Conservation (phyloP, 768 basidiomycete species). For the Suillus luteus region DNA sequence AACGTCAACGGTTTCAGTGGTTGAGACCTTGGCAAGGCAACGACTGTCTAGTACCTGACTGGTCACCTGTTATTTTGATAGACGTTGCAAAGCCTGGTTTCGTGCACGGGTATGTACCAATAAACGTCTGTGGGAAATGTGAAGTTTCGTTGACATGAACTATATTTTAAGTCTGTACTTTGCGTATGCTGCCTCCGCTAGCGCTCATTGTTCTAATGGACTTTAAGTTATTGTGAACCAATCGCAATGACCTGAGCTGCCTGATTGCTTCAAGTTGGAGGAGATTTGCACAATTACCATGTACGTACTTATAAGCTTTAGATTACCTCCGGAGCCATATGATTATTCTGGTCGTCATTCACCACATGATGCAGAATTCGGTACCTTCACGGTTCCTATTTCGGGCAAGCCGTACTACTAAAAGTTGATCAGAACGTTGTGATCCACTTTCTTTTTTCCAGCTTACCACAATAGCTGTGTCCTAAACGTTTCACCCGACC, state of each 20-base stretch:
- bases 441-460: background rate
- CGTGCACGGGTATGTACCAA: background rate
- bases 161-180: background rate
- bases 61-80: too few relatives aligned
- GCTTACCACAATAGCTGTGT: background rate
- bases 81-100: too few relatives aligned
- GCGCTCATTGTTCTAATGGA: background rate
- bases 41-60: too few relatives aligned
- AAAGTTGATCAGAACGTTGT: background rate
- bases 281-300: background rate
- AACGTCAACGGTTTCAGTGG: too few relatives aligned
- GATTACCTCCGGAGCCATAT: conserved; percentile 3
- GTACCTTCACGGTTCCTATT: background rate
- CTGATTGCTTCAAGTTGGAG: background rate
- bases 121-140: background rate
- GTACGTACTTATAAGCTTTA: background rate
- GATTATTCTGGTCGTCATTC: conserved; percentile 4
- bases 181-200: background rate
- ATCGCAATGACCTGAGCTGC: background rate
- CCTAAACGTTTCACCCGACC: background rate
- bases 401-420: background rate
- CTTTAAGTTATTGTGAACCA: background rate
- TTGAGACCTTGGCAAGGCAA: too few relatives aligned
- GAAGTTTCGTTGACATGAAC: background rate
- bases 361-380: background rate